phyloP scores from a whole-genome alignment of 1,284 basidiomycete species.

The Coniferiporia weirii region DNA sequence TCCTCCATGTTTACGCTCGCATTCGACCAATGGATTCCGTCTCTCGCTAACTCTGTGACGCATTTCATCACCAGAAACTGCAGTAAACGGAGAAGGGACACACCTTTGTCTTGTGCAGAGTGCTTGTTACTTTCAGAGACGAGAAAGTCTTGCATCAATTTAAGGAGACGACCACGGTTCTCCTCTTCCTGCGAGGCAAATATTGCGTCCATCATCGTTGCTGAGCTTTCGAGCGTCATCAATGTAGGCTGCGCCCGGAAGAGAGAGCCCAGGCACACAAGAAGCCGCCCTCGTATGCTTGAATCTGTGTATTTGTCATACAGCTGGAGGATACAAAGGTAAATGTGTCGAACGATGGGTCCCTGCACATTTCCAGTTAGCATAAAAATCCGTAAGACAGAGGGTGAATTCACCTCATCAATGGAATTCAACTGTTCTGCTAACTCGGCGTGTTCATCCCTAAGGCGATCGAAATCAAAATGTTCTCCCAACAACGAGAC shows the following conservation, averaged over 20 bases:
- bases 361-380: slow-evolving; percentile 36
- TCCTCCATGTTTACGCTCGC: slow-evolving; percentile 77
- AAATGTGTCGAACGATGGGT: slow-evolving; percentile 80
- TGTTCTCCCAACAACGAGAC: slow-evolving; percentile 83
- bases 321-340: slow-evolving; percentile 62
- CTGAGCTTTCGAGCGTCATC: slow-evolving; percentile 75
- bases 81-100: slow-evolving; percentile 1
- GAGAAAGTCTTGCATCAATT: slow-evolving; percentile 88
- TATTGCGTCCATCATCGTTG: slow-evolving; percentile 84
- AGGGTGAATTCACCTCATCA: slow-evolving; percentile 39
- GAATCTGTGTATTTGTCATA: slow-evolving; percentile 58
- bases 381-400: background rate
- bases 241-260: slow-evolving; percentile 90
- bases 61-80: slow-evolving; percentile 21
- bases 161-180: slow-evolving; percentile 68
- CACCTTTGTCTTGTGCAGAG: slow-evolving; percentile 60
- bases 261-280: slow-evolving; percentile 86
- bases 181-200: slow-evolving; percentile 72
- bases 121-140: slow-evolving; percentile 76
- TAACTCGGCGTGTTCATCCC: slow-evolving; percentile 52
- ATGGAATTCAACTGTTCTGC: slow-evolving; percentile 55
- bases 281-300: slow-evolving; percentile 54
- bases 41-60: slow-evolving; percentile 34
- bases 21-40: slow-evolving; percentile 33
- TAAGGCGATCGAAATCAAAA: slow-evolving; percentile 79